A percentile compares a stretch with the other conserved stretches of the same genome.
Evolutionary conservation across 345 rosid species (phyloP).

Genomic region (Iberis pinnata): DNA sequence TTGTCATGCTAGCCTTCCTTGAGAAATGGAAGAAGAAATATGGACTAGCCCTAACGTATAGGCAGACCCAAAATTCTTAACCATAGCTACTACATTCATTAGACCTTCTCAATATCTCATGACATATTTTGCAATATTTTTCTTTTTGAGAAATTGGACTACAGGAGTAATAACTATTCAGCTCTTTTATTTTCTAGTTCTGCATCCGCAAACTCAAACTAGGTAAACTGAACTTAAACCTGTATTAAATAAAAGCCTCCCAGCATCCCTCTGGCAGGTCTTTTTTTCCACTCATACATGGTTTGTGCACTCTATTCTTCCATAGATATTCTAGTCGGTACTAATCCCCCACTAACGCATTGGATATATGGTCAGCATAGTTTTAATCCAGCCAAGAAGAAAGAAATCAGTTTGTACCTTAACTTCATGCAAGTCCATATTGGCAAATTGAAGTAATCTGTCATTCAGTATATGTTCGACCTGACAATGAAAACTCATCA

Average conservation of each 20-base stretch:
- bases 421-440: constrained; percentile 79
- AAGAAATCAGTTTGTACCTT: constrained; percentile 54
- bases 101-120: not conserved
- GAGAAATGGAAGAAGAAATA: constrained; percentile 4
- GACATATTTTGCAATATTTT: not conserved
- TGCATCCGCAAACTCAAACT: not conserved
- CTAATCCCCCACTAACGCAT: not conserved
- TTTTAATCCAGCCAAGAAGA: constrained; percentile 3
- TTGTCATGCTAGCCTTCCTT: not conserved
- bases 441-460: constrained; percentile 80
- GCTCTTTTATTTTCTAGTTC: not conserved
- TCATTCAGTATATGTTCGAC: constrained; percentile 95
- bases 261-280: not conserved
- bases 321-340: not conserved
- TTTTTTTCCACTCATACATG: constrained; percentile 2
- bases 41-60: constrained; percentile 8
- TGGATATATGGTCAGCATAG: not conserved
- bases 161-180: no score
- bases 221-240: not conserved
- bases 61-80: constrained; percentile 6
- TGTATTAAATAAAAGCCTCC: not conserved
- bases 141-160: not conserved
- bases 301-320: not conserved
- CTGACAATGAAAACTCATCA: constrained; percentile 36
- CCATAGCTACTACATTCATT: not conserved